Evolutionary conservation across 139 green algal species (phyloP), one percentile per base, ranked within the genome.

Genomic region (Choricystis sp.): DNA sequence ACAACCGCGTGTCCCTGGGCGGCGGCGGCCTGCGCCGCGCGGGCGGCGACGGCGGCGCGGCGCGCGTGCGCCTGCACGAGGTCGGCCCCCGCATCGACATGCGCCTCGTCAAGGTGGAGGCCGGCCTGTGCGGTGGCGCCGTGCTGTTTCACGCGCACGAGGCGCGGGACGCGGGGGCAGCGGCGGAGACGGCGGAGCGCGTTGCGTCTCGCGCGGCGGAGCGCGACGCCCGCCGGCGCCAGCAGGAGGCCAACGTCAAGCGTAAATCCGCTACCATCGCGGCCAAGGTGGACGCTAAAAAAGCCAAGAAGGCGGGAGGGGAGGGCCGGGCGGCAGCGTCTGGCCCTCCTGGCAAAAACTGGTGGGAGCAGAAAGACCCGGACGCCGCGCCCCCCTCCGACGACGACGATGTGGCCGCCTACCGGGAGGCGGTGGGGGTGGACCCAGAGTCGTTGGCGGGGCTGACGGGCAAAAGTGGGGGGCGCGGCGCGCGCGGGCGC

Each of bases 31-130:
- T 57, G n/a, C 14, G 24, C 0, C 62, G 29, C 21, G 65, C 62
- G 19, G 56, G 55, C 3, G 5, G 61, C 21, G 65, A 23, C 19
- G 56, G 62, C 49, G 26, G 26, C 0, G 57, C 30, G 21, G 31
- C 60, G 4, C 23, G 60, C 31, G 60, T 70, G 19, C 28, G 29
- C 26, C 23, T 66, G 4, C 31, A 26, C 29, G 69, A 87, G 78
- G 69, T 86, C 9, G 92, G 92, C 21, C 92, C 92, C 4, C 75
- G 92, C 19, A 63, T 98, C 69, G 81, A 94, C 70, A 70, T 96
- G 31, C 81, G 94, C 70, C 49, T 97, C 20, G 66, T 97, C 31
- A 98, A 98, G 78, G 79, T 94, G 40, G 86, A 98, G 75, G 92
- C 95, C 79, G 92, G 92, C 1, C 69, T 97, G 68, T 94, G 85